Percentiles rank a stretch among this genome's conserved stretches.
Evolutionary conservation across 768 basidiomycete genomes (phyloP).

Genomic region (Strobilomyces dryophilus): DNA sequence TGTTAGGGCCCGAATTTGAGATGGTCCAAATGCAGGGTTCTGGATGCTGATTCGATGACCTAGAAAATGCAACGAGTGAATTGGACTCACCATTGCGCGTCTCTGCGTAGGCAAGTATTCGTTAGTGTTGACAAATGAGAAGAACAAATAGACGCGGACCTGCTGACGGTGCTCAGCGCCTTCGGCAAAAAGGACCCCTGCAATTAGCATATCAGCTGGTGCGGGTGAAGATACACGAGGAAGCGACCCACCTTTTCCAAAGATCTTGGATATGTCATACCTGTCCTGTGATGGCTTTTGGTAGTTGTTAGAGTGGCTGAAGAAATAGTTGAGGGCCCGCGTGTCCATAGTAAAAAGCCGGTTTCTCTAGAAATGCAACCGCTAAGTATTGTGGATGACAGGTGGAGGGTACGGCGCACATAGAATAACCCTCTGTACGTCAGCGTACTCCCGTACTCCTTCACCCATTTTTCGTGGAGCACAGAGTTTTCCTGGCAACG

Average conservation of each 20-base stretch:
- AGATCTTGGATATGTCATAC: not conserved
- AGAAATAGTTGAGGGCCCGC: constrained; percentile 2
- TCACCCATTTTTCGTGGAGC: constrained; percentile 6
- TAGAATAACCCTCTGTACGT: constrained; percentile 5
- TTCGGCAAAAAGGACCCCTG: constrained; percentile 7
- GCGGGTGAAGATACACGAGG: not conserved
- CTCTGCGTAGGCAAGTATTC: too few relatives aligned
- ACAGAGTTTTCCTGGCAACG: constrained; percentile 1
- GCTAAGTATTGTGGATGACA: not conserved
- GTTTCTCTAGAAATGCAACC: constrained; percentile 18
- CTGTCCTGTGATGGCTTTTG: not conserved
- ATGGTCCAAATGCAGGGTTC: too few relatives aligned
- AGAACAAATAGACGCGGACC: too few relatives aligned
- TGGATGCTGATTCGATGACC: too few relatives aligned
- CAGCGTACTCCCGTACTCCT: constrained; percentile 2
- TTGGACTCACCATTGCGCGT: too few relatives aligned
- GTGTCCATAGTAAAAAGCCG: constrained; percentile 44
- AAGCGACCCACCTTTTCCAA: too few relatives aligned
- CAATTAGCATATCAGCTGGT: too few relatives aligned
- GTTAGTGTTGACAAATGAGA: too few relatives aligned
- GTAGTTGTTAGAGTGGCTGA: constrained; percentile 1
- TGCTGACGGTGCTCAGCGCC: constrained; percentile 34
- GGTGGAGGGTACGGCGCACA: not conserved
- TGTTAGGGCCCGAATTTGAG: too few relatives aligned
- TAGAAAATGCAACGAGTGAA: too few relatives aligned